phyloP scores from a whole-genome alignment of 1,284 basidiomycete species.

The Rhodotorula sp. region DNA sequence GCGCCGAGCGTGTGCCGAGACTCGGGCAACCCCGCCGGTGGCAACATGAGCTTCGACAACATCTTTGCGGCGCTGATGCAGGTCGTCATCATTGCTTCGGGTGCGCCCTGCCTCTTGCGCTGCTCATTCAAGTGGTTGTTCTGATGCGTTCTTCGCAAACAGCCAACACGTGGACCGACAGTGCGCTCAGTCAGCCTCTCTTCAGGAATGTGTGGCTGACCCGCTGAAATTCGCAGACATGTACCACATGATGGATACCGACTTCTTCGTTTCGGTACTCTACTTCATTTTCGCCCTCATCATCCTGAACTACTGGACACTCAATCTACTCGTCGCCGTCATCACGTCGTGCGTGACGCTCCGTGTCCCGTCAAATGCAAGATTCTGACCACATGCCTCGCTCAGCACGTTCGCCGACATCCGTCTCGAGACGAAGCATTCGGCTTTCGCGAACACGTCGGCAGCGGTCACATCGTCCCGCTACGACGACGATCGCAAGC shows the following conservation, averaged over 20 bases:
- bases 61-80: conserved; percentile 81
- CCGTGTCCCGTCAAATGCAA: neutral
- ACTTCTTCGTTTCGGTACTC: conserved; percentile 81
- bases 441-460: conserved; percentile 70
- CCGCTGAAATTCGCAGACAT: conserved; percentile 58
- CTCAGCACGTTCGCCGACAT: conserved; percentile 78
- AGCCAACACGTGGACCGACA: conserved; percentile 55
- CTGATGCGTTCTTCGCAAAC: neutral
- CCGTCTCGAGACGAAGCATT: conserved; percentile 80
- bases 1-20: conserved; percentile 74
- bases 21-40: conserved; percentile 66
- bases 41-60: conserved; percentile 84
- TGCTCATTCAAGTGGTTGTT: neutral
- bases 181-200: neutral
- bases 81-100: conserved; percentile 80
- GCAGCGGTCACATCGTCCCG: neutral
- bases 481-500: conserved; percentile 40
- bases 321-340: conserved; percentile 69
- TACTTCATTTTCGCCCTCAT: conserved; percentile 86
- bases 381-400: no score
- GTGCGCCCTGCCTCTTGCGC: conserved; percentile 53
- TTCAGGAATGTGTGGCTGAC: neutral
- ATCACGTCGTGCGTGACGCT: conserved; percentile 66
- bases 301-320: conserved; percentile 80
- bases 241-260: conserved; percentile 89